Base-by-base conservation (phyloP, 164 flowering plant genomes). In the Dillenia turbinata region DNA sequence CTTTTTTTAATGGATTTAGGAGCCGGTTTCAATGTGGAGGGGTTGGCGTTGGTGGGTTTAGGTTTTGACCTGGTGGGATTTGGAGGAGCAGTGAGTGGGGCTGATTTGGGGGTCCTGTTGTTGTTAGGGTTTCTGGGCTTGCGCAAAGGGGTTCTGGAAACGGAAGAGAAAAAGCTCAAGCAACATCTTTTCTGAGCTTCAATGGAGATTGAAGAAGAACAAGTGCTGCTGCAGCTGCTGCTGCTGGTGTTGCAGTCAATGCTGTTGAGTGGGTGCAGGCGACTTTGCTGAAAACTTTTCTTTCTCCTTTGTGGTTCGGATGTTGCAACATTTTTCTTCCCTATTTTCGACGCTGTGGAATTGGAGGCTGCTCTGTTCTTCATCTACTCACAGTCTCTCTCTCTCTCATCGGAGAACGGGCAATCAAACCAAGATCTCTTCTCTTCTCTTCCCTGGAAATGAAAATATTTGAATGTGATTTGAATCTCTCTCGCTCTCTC, bases 141-240 rank as follows among this genome's bases (percentile, higher is more conserved):
- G 16, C 58, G 66, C 0, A 54, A 14, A 44, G 68, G 51, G 53
- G 56, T 55, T 53, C 44, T 71, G 33, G 78, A 62, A 60, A 79
- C 70, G 44, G 85, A 70, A 12, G 73, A 75, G 44, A 82, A 66
- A 70, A 82, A 83, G 56, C 87, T 71, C 63, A 80, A 77, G 53
- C 90, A 81, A 43, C 87, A 85, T 33, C 64, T 73, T 1, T 4
- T 33, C 40, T 88, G 81, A n/a, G 77, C 74, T 72, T 81, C 89
- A 50, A 71, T 44, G 17, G 89, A 78, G 10, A 63, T 14, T 24
- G 83, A 71, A 15, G 81, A 33, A 0, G 40, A 33, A 33, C 40
- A 71, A 52, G 73, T 49, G 57, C 56, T 52, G 63, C 51, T 56
- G n/a, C 47, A 59, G 53, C 47, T 54, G 47, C 24, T 73, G 52